phyloP scores from a whole-genome alignment of 1,284 basidiomycete genomes.

The Ustilago loliicola region DNA sequence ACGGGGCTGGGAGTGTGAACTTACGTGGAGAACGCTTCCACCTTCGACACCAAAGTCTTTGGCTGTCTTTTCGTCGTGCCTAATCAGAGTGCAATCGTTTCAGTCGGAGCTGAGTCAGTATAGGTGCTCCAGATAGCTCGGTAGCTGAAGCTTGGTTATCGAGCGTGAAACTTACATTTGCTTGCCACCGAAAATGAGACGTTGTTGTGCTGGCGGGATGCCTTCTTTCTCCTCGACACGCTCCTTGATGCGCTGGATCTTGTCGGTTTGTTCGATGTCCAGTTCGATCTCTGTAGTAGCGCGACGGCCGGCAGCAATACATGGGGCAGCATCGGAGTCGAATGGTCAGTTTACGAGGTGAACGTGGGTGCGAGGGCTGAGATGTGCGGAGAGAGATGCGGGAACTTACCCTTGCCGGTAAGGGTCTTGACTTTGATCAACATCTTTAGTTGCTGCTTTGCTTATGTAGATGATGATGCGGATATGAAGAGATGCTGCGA shows the following conservation, averaged over 20 bases:
- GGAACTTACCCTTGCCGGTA: conserved; percentile 83
- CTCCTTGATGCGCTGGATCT: conserved; percentile 97
- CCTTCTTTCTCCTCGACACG: conserved; percentile 99
- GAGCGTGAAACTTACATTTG: conserved; percentile 81
- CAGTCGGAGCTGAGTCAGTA: background rate
- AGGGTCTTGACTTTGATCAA: conserved; percentile 78
- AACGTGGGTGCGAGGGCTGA: background rate
- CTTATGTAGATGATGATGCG: background rate
- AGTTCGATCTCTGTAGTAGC: conserved; percentile 82
- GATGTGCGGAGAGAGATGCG: background rate
- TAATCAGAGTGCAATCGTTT: conserved; percentile 13
- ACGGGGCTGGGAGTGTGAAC: conserved; percentile 22
- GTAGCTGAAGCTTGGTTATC: background rate
- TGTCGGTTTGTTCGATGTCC: conserved; percentile 92
- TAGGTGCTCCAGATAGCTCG: too few species aligned
- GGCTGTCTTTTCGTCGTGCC: conserved; percentile 71
- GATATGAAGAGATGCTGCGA: background rate
- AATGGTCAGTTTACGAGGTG: background rate
- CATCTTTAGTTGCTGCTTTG: conserved; percentile 22
- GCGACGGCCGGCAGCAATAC: too few species aligned
- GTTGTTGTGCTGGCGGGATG: conserved; percentile 95
- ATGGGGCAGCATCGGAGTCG: background rate
- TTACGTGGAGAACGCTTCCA: conserved; percentile 69
- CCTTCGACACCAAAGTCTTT: conserved; percentile 69
- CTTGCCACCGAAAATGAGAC: conserved; percentile 92